Evolutionary conservation across 257 asterid genomes (phyloP), one percentile per base, ranked within the genome.

Genomic region (Vinca minor): DNA sequence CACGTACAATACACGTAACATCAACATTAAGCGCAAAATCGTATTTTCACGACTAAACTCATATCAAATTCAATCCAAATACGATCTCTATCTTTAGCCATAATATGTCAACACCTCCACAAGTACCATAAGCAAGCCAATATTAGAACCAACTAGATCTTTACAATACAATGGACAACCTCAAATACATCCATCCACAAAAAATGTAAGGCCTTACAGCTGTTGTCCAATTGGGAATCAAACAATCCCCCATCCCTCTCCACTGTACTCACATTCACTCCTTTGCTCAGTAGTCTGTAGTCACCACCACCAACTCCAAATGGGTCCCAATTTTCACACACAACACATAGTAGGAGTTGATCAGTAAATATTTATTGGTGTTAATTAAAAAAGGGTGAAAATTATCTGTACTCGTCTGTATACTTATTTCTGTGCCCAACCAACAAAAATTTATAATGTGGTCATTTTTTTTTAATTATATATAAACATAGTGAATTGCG

Each of bases 291-390:
- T 28, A 14, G 36, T 31, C 6, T 6, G 6, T n/a, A n/a, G n/a
- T n/a, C n/a, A n/a, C n/a, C 69, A 64, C 9, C 58, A 34, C 58
- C 55, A 21, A 15, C 48, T 8, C 50, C 50, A 14, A 23, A 49
- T 17, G 59, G 68, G 68, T 64, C 68, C 68, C 41, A 28, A 23
- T 52, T 65, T 65, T 23, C 52, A 36, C 61, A 52, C 29, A 49
- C 17, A 58, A 50, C 50, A 34, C 28, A 2, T 6, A 49, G 32
- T 28, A 45, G 46, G 17, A 18, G n/a, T n/a, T n/a, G n/a, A n/a
- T n/a, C n/a, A n/a, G n/a, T n/a, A n/a, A n/a, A n/a, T n/a, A n/a
- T n/a, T n/a, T n/a, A n/a, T n/a, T n/a, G n/a, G n/a, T n/a, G n/a
- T n/a, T n/a, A n/a, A n/a, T n/a, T n/a, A n/a, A n/a, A n/a, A n/a